Evolutionary conservation across 140 eudicot species (phyloP), one percentile per base, ranked within the genome.

Genomic region (Erigeron philadelphicus): DNA sequence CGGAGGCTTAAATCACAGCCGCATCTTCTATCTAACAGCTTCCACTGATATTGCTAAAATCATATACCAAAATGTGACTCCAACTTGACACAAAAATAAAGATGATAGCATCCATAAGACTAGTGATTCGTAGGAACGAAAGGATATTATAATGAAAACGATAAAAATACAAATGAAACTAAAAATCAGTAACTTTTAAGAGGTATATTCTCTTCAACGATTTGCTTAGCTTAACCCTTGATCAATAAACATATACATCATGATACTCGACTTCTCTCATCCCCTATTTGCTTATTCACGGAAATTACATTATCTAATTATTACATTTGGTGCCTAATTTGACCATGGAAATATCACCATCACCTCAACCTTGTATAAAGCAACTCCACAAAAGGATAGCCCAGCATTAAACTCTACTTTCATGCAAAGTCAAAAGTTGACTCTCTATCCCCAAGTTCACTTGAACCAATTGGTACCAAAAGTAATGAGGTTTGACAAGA

Each of bases 201-300:
- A 55, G 15, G 44, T 21, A 55, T 17, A 35, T 38, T 68, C 19
- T 41, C 54, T 70, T 21, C 44, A 43, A 43, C 19, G 46, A 43
- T 56, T 2, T 4, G 66, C 54, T 70, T 56, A 70, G 44, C 47
- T 15, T 71, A 47, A 71, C 58, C 11, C 60, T 71, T 48, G 11
- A 31, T 59, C 18, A 38, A 68, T 17, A 69, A 55, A 17, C 65
- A 69, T 41, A 55, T 17, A 41, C 38, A 52, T 44, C 35, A 68
- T 38, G 9, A 17, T 38, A 40, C 61, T 38, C 38, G 38, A 31
- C 16, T 68, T 68, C 10, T 16, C 50, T 46, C 35, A 41, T 17
- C 19, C 49, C 45, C 43, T 54, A 17, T 54, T 54, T 53, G 64
- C 72, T 40, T 40, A n/a, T 50, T 50, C 16, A 11, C 16, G 15